Percentiles rank a stretch among this genome's conserved stretches.
Evolutionary conservation across 2,329 filamentous ascomycete species (phyloP).

Genomic region (Penicillium corylophilum): DNA sequence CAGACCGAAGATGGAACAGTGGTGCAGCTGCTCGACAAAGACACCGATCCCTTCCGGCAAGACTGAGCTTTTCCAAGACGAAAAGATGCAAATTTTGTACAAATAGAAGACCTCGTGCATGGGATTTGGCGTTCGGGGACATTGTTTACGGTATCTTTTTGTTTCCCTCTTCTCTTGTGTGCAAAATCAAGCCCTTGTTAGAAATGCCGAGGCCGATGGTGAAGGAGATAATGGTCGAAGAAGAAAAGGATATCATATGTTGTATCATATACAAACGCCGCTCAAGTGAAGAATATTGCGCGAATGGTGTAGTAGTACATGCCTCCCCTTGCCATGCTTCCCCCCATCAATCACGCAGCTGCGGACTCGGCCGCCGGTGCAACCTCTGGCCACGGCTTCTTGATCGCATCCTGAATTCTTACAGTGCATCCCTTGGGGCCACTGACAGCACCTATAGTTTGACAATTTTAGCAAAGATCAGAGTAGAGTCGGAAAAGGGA

Average conservation of each 20-base stretch:
- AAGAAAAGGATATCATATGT: slow-evolving; percentile 39
- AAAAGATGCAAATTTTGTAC: slow-evolving; percentile 34
- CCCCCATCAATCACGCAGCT: slow-evolving; percentile 16
- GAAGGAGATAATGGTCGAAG: slow-evolving; percentile 6
- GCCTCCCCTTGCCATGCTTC: slow-evolving; percentile 14
- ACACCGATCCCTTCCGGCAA: slow-evolving; percentile 65
- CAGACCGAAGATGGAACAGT: slow-evolving; percentile 64
- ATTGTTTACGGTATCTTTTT: slow-evolving; percentile 10
- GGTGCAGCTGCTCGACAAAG: slow-evolving; percentile 72
- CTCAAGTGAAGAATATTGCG: slow-evolving; percentile 33
- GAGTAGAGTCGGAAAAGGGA: not conserved
- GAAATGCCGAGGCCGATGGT: slow-evolving; percentile 1
- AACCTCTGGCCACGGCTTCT: slow-evolving; percentile 71
- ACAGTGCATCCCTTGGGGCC: slow-evolving; percentile 86
- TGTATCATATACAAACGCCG: slow-evolving; percentile 42
- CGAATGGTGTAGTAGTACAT: slow-evolving; percentile 42
- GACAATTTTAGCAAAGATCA: slow-evolving; percentile 8
- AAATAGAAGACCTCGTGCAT: slow-evolving; percentile 24
- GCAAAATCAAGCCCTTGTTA: not conserved
- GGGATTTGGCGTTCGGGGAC: slow-evolving; percentile 21
- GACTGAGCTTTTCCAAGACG: slow-evolving; percentile 28
- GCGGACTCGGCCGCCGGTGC: slow-evolving; percentile 12
- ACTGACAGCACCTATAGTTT: slow-evolving; percentile 62
- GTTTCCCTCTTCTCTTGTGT: slow-evolving; percentile 2
- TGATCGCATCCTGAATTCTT: slow-evolving; percentile 83